Percentiles rank a stretch among this genome's conserved stretches.
phyloP scores from a whole-genome alignment of 164 flowering plant species.

The Annona squamosa region DNA sequence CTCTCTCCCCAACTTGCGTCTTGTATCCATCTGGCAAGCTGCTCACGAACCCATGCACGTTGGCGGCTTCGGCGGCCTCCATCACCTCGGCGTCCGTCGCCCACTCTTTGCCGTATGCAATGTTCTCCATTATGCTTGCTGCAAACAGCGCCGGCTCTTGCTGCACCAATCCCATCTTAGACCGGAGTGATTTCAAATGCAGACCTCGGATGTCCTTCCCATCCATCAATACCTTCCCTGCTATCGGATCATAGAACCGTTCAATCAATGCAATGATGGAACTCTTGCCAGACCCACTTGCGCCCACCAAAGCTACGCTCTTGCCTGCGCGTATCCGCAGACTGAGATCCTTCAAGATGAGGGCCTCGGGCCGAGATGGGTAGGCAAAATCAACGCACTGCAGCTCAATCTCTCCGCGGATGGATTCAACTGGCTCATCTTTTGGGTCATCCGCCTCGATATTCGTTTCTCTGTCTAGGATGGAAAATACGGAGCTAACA shows the following conservation, averaged over 20 bases:
- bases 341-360: constrained; percentile 69
- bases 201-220: constrained; percentile 77
- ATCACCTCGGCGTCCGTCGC: constrained; percentile 85
- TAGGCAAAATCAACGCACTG: constrained; percentile 88
- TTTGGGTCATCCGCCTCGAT: constrained; percentile 95
- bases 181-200: constrained; percentile 66
- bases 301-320: constrained; percentile 96
- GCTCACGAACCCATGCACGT: constrained; percentile 78
- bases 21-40: constrained; percentile 86
- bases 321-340: constrained; percentile 84
- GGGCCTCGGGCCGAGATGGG: constrained; percentile 78
- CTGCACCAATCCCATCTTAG: constrained; percentile 79
- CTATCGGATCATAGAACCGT: constrained; percentile 82
- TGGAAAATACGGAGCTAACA: constrained; percentile 75
- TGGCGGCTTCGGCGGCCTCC: constrained; percentile 84
- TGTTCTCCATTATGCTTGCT: constrained; percentile 85
- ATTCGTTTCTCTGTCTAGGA: constrained; percentile 68
- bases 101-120: constrained; percentile 86
- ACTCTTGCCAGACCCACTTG: constrained; percentile 99
- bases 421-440: constrained; percentile 51
- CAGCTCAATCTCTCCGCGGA: constrained; percentile 89
- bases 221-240: constrained; percentile 85
- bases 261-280: constrained; percentile 88
- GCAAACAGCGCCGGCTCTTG: constrained; percentile 95
- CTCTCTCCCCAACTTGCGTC: constrained; percentile 88